Conservation (phyloP, 148 eudicot genomes). For the Rhododendron vialii region DNA sequence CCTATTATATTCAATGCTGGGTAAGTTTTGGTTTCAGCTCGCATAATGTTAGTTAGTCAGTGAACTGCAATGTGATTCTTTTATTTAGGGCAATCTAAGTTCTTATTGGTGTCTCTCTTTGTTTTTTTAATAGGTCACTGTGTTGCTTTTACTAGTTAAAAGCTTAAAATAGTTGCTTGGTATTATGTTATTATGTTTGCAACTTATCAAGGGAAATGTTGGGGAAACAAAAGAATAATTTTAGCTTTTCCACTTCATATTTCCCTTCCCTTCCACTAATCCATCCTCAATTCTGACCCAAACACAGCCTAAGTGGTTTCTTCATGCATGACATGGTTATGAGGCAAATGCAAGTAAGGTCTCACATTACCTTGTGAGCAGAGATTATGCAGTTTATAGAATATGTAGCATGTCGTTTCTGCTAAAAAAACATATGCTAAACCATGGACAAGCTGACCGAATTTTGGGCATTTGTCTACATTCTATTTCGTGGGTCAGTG, state of each 20-base stretch:
- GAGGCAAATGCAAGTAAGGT: not conserved
- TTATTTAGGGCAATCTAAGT: not conserved
- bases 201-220: not conserved
- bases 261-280: not conserved
- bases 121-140: not conserved
- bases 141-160: not conserved
- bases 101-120: not conserved
- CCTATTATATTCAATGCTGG: conserved; percentile 82
- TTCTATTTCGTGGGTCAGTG: not conserved
- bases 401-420: not conserved
- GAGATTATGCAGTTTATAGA: not conserved
- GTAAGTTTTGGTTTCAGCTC: conserved; percentile 22
- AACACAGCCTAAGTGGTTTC: not conserved
- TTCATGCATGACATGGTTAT: not conserved
- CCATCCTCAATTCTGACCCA: not conserved
- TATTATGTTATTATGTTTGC: not conserved
- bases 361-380: not conserved
- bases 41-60: not conserved
- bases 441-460: not conserved
- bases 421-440: not conserved
- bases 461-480: not conserved
- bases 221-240: not conserved
- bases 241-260: not conserved
- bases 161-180: not conserved
- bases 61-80: not conserved